phyloP scores from a whole-genome alignment of 805 yeast species.

The Cyberlindnera americana region DNA sequence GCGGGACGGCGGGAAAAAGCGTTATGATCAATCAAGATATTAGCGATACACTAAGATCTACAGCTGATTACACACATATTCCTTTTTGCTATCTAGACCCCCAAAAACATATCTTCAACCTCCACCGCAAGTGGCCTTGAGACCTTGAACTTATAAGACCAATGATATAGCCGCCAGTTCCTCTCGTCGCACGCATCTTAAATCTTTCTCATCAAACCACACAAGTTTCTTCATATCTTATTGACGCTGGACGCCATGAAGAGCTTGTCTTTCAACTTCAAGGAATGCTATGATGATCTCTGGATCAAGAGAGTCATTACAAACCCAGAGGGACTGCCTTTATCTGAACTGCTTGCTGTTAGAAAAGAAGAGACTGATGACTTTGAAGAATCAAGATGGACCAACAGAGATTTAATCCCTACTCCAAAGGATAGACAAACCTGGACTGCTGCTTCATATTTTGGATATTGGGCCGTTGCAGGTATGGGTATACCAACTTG shows the following conservation, averaged over 20 bases:
- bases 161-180: not conserved
- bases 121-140: not conserved
- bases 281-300: constrained; percentile 11
- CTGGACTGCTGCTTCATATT: constrained; percentile 34
- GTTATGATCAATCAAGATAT: not conserved
- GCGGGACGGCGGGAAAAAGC: not conserved
- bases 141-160: not conserved
- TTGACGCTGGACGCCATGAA: constrained; percentile 1
- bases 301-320: constrained; percentile 15
- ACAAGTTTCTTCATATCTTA: too few relatives aligned
- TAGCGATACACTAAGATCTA: too few relatives aligned
- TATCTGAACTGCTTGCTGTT: constrained; percentile 14
- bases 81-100: too few relatives aligned
- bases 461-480: constrained; percentile 36
- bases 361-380: constrained; percentile 16
- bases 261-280: not conserved
- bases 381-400: constrained; percentile 17
- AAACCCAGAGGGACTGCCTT: constrained; percentile 14
- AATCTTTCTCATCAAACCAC: not conserved
- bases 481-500: constrained; percentile 36
- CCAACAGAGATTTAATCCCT: constrained; percentile 39
- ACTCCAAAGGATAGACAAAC: constrained; percentile 34
- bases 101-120: too few relatives aligned
- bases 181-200: not conserved
- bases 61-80: too few relatives aligned